phyloP scores from a whole-genome alignment of 257 asterid genomes.

The Coffea canephora region DNA sequence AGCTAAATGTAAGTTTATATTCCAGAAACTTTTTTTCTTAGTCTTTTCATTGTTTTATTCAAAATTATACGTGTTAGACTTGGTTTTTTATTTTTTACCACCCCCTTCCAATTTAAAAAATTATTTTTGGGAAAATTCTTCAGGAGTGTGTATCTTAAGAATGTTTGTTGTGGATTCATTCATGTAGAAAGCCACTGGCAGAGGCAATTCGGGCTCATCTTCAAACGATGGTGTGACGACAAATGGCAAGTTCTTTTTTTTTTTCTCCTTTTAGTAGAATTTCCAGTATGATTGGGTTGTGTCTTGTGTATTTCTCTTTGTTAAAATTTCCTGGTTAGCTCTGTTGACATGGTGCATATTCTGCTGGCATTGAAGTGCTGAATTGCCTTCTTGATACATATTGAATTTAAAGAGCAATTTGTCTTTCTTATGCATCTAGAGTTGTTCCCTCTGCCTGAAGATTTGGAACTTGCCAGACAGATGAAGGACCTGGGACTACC shows the following conservation, averaged over 20 bases:
- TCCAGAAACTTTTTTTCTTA: conserved; percentile 3
- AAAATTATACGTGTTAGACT: not conserved
- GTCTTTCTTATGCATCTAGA: conserved; percentile 33
- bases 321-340: not conserved
- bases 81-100: too few species aligned
- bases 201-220: conserved; percentile 25
- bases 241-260: conserved; percentile 34
- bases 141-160: not conserved
- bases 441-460: conserved; percentile 40
- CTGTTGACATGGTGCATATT: not conserved
- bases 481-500: conserved; percentile 87
- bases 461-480: conserved; percentile 45
- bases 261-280: not conserved
- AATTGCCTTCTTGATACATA: conserved; percentile 4
- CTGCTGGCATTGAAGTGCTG: not conserved
- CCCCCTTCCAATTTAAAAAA: not conserved
- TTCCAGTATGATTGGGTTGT: too few species aligned
- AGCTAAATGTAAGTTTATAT: conserved; percentile 38
- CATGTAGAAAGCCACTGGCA: conserved; percentile 39
- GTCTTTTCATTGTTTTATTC: not conserved
- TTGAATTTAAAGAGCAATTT: not conserved
- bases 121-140: not conserved
- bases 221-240: conserved; percentile 1
- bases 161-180: conserved; percentile 15
- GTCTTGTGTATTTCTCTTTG: not conserved